These are phyloP conservation scores for Fraxinus greggii DNA, from an alignment of 305 asterid genomes.

Conservation along the genomic window DNA sequence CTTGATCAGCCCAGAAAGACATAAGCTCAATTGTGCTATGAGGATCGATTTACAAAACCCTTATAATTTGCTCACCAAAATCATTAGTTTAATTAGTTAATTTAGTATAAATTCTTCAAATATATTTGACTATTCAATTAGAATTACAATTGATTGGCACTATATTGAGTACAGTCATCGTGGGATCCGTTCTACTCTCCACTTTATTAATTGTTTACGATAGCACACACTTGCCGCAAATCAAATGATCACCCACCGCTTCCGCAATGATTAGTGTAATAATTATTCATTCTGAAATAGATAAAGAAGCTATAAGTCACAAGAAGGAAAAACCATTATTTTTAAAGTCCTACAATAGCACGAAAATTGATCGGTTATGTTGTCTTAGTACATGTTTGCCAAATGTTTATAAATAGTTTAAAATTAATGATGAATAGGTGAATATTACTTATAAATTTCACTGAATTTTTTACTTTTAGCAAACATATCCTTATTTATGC, in stretches of 20 bases:
- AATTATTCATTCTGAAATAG: background rate
- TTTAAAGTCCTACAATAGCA: background rate
- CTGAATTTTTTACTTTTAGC: background rate
- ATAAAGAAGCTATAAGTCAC: background rate
- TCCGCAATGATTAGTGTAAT: background rate
- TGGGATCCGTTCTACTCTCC: background rate
- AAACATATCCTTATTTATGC: background rate
- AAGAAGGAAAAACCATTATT: background rate
- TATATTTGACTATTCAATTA: no score
- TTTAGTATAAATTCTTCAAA: background rate
- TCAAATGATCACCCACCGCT: background rate
- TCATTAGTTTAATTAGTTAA: background rate
- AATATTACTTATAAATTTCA: background rate
- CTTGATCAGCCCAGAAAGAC: background rate
- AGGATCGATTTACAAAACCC: background rate
- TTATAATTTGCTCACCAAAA: background rate
- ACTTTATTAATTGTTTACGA: background rate
- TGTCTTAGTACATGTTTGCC: background rate
- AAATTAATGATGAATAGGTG: background rate
- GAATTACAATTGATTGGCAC: background rate
- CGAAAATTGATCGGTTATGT: no score
- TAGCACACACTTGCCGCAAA: background rate
- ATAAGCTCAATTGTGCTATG: background rate
- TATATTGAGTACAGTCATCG: background rate
- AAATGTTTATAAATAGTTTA: no score